Evolutionary conservation across 768 basidiomycete genomes (phyloP), one percentile per base, ranked within the genome.

Genomic region (Sarcomyxa edulis): DNA sequence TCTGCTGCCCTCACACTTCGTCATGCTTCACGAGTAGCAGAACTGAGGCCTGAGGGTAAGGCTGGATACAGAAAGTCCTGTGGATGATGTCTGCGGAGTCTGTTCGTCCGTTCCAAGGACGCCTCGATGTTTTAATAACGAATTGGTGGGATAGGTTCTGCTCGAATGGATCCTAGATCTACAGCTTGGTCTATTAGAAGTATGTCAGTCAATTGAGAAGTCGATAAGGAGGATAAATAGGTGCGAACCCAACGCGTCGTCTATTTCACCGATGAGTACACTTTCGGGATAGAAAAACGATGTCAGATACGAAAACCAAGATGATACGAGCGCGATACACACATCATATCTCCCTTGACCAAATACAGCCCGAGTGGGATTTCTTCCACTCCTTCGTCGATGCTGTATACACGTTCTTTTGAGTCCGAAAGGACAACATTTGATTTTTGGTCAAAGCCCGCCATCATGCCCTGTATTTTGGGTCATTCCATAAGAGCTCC

Each of bases 261-360:
- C 95, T 38, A 91, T 63, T 61, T 93, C 90, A 29, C 85, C 88
- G 39, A 91, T 85, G 48, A 91, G 71, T 25, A 80, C 80, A 35
- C 88, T 81, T 62, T 39, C 7, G 22, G 42, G 29, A n/a, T 14
- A 21, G 35, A 19, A 41, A 40, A 45, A 44, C 28, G 24, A 47
- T 15, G 19, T 37, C 47, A 16, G 45, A 39, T 32, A 42, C 9
- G 25, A 7, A 10, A 37, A 34, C 18, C 26, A 7, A 32, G 9
- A 43, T 10, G 29, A n/a, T 18, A 8, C 26, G 26, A 5, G 31
- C 27, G 39, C 37, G 22, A 49, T 21, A 78, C 91, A 60, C 52
- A 97, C 96, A 95, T 93, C 74, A 93, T 93, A 58, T 99, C 96
- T 3, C 96, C 96, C 53, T 97, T 93, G 56, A 99, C 92, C 53